Conservation (phyloP, 179 eudicot genomes). For the Spergularia azorica region DNA sequence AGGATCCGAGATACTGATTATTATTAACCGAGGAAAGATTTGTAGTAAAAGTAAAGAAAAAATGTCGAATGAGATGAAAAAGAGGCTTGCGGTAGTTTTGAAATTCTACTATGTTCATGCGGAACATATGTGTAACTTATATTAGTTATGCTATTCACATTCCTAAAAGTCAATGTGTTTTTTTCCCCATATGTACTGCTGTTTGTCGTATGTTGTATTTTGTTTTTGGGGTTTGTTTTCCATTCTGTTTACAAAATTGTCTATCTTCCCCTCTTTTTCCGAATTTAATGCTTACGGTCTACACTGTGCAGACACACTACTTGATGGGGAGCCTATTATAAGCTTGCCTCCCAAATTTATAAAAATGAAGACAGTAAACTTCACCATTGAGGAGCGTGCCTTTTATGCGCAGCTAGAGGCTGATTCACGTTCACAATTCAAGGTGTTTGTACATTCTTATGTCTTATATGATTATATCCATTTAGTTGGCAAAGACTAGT, state of each 20-base stretch:
- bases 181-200: slow-evolving; percentile 2
- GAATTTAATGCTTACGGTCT: slow-evolving; percentile 9
- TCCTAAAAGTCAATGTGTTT: background rate
- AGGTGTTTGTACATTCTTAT: slow-evolving; percentile 47
- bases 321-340: slow-evolving; percentile 89
- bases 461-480: background rate
- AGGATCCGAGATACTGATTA: too few species aligned
- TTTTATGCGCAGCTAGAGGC: slow-evolving; percentile 84
- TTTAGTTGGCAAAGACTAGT: background rate
- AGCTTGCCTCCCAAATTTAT: slow-evolving; percentile 72
- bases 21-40: too few species aligned
- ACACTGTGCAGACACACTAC: slow-evolving; percentile 58
- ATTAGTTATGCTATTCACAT: background rate
- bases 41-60: too few species aligned
- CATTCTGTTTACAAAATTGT: too few species aligned
- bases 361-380: slow-evolving; percentile 54
- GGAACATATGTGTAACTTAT: background rate
- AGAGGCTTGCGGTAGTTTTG: too few species aligned
- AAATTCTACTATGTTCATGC: background rate
- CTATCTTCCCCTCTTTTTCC: background rate
- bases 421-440: slow-evolving; percentile 85
- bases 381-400: slow-evolving; percentile 76
- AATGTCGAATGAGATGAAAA: too few species aligned
- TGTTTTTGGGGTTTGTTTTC: background rate
- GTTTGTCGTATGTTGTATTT: background rate